phyloP scores from a whole-genome alignment of 1,284 basidiomycete species.

The Puccinia triticina region DNA sequence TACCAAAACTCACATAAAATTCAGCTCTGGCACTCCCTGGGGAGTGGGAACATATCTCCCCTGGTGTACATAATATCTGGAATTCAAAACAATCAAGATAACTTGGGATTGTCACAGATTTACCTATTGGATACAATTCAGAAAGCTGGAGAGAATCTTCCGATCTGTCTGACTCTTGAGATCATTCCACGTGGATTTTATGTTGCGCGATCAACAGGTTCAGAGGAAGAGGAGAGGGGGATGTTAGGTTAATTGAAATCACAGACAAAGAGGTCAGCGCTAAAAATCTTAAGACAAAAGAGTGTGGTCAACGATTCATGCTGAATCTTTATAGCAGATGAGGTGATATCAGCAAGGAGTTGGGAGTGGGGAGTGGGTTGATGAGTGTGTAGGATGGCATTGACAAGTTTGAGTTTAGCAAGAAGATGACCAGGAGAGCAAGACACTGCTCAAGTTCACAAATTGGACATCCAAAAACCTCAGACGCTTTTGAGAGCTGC shows the following conservation, averaged over 20 bases:
- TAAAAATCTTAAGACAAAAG: constrained; percentile 18
- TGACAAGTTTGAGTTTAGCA: constrained; percentile 17
- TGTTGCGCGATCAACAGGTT: background rate
- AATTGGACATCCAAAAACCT: constrained; percentile 33
- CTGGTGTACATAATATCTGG: no score
- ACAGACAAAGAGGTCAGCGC: constrained; percentile 27
- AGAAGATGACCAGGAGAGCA: background rate
- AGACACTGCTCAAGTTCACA: background rate
- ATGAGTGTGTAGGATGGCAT: constrained; percentile 17
- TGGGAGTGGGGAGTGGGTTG: background rate
- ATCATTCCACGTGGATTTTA: background rate
- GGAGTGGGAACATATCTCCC: no score
- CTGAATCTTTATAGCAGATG: constrained; percentile 21
- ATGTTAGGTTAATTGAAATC: background rate
- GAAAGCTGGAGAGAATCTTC: no score
- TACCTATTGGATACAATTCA: no score
- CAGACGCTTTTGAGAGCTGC: background rate
- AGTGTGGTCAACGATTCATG: background rate
- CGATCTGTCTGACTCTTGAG: no score
- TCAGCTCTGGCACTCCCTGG: no score
- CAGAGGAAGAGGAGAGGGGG: background rate
- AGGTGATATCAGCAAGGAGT: constrained; percentile 2
- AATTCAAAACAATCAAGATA: no score
- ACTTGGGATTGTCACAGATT: no score
- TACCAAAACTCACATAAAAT: no score